Evolutionary conservation across 805 yeast genomes (phyloP), one percentile per base, ranked within the genome.

Genomic region (Metschnikowia corniflorae): DNA sequence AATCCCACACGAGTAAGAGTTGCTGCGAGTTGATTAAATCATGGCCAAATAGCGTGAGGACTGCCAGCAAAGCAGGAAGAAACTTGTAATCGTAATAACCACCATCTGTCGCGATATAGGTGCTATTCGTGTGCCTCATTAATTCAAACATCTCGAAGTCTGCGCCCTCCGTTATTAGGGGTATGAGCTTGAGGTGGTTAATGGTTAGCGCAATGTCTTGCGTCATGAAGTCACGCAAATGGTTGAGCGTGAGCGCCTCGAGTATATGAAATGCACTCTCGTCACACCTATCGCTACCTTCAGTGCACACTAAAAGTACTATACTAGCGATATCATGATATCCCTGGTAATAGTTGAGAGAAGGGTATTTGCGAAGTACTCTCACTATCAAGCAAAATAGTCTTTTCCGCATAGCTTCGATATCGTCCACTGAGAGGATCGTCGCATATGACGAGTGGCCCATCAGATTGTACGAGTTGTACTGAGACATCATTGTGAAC

Each of bases 201-300:
- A 86, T 58, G 1, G 95, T 73, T 7, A 84, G 74, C 18, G 73
- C 71, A 26, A 91, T 70, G 16, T 78, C 73, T 4, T 80, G 73
- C 57, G 86, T 70, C 95, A 91, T 83, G 55, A 79, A 93, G 59
- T 91, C 98, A 31, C 97, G 68, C 28, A 93, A 60, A 53, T 79
- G 84, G 35, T 63, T 46, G 7, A 83, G 46, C 0, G 93, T 70
- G 31, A 87, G 62, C 20, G 61, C 55, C 37, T 78, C 81, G 33
- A 89, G 61, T 6, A 78, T 50, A 15, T 51, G 52, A 40, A 66
- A 73, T 2, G 71, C 58, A n/a, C 41, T 37, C 48, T 63, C 68
- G 31, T 60, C 51, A 5, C 52, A 35, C 25, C 13, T 26, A 4
- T 44, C 44, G 9, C 22, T 16, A 7, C 41, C 43, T 14, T 53